These are phyloP conservation scores for Botrytis galanthina DNA, from an alignment of 2,329 filamentous ascomycete genomes.

Conservation along the genomic window DNA sequence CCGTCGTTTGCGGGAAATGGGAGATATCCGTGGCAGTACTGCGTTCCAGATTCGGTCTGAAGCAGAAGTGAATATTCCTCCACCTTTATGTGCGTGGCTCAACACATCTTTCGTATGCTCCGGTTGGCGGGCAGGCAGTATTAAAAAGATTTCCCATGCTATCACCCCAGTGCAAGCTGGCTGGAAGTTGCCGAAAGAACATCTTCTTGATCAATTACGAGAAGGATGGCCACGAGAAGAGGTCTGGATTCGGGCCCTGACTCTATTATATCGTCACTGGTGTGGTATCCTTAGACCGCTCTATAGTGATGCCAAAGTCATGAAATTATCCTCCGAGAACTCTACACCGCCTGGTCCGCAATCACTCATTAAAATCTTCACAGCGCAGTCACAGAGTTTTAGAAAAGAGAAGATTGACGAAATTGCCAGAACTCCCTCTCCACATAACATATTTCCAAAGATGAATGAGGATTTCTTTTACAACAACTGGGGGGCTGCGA, in stretches of 20 bases:
- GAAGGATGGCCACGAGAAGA: not conserved
- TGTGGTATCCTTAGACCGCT: not conserved
- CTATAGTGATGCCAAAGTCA: not conserved
- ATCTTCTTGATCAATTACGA: no score
- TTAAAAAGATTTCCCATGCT: not conserved
- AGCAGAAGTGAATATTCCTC: no score
- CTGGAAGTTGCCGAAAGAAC: not conserved
- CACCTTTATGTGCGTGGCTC: not conserved
- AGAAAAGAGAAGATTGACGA: no score
- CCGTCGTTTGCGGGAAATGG: not conserved
- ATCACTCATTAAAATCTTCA: no score
- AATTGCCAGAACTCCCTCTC: no score
- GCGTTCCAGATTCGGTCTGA: not conserved
- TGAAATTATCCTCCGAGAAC: no score
- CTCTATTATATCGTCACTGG: not conserved
- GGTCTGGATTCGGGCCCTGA: not conserved
- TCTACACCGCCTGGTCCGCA: no score
- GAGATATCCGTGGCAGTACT: not conserved
- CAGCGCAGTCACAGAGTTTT: no score
- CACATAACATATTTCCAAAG: no score
- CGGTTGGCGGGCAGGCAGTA: not conserved
- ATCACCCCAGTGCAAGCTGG: not conserved
- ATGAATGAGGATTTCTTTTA: no score
- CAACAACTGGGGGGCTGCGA: accelerated
- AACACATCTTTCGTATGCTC: not conserved